Percentiles rank a stretch among this genome's conserved stretches.
Conservation (phyloP, 176 grass and related monocot species). For the Canna indica region DNA sequence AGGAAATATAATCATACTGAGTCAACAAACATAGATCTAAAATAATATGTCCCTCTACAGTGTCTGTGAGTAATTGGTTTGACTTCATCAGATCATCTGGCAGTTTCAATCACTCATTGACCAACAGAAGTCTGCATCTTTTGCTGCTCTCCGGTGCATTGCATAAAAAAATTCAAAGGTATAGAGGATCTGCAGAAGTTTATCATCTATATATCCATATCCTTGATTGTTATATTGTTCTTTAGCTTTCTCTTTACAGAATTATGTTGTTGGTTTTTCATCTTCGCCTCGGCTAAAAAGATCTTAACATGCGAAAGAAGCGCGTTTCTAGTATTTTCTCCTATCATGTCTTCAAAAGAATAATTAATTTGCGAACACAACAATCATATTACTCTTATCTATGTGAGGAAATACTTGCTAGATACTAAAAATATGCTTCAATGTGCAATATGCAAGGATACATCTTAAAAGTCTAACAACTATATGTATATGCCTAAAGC, state of each 20-base stretch:
- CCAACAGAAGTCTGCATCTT: background rate
- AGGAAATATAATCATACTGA: background rate
- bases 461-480: too few relatives aligned
- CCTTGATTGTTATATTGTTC: background rate
- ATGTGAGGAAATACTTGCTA: too few relatives aligned
- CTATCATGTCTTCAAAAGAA: too few relatives aligned
- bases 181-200: background rate
- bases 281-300: too few relatives aligned
- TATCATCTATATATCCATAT: background rate
- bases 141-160: background rate
- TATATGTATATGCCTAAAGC: too few relatives aligned
- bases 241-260: background rate
- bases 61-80: background rate
- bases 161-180: background rate
- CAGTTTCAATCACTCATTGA: constrained; percentile 13
- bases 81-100: constrained; percentile 12
- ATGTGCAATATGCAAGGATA: too few relatives aligned
- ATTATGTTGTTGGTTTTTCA: too few relatives aligned
- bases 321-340: too few relatives aligned
- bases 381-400: too few relatives aligned
- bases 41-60: background rate
- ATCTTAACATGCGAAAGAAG: too few relatives aligned
- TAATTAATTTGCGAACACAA: too few relatives aligned
- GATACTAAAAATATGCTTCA: too few relatives aligned
- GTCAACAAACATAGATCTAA: background rate